Base-by-base conservation (phyloP, 805 yeast genomes). In the Kluyveromyces starmeri region DNA sequence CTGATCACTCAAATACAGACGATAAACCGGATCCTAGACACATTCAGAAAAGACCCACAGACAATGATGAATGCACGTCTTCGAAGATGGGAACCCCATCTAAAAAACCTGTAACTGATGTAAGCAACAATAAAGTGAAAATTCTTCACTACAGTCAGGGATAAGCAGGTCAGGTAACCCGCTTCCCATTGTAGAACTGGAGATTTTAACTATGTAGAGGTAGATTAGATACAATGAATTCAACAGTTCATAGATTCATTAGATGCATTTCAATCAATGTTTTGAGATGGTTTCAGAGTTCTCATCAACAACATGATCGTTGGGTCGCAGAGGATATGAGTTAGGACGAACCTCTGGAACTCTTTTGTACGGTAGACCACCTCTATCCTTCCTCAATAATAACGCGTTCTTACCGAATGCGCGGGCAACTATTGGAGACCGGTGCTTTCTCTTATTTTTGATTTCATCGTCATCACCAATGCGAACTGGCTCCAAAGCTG, bases 321-420 rank as follows among this genome's bases (percentile, higher is more conserved):
- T 18, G n/a, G 51, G 50, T 34, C 51, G 39, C 7, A 49, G 41
- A 28, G 54, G 59, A 40, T 55, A 54, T 18, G 45, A 40, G 34
- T 54, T 55, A 27, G 48, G 48, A 10, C 34, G 32, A 2, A 57
- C 53, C 26, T 48, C 56, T 4, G 62, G 62, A 12, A 54, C 51
- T 15, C 46, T 46, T 29, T 49, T 57, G 37, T 55, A 57, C n/a
- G 62, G 58, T 13, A 57, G 27, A 6, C 60, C 59, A 15, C 61
- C 62, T 41, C 62, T 48, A 34, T 57, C 62, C 23, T 53, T 51
- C 27, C 52, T 45, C 18, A 57, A 30, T 12, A 57, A 33, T 14
- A 55, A 33, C 20, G 46, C 42, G 35, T 57, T 57, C 41, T 45
- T 53, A 27, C 62, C 62, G 40, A 55, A 57, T 2, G 62, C 62